Evolutionary conservation across 805 yeast species (phyloP).

Genomic region (Debaryomyces hansenii): DNA sequence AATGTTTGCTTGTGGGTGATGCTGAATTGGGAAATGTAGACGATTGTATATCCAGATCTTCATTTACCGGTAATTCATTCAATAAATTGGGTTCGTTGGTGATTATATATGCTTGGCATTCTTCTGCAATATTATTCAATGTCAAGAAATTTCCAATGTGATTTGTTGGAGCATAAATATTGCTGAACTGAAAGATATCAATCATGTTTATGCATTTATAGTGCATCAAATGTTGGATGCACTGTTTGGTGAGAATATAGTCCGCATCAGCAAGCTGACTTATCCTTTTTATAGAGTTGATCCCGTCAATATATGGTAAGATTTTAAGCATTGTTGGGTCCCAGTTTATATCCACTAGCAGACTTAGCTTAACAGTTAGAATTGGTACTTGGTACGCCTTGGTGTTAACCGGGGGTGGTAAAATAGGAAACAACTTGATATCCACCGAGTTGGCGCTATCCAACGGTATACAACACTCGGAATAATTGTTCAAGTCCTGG

Average conservation of each 20-base stretch:
- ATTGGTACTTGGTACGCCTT: conserved; percentile 87
- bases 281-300: conserved; percentile 77
- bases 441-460: conserved; percentile 89
- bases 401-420: conserved; percentile 76
- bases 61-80: neutral
- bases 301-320: conserved; percentile 82
- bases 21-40: conserved; percentile 6
- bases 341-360: conserved; percentile 87
- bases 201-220: conserved; percentile 80
- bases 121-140: conserved; percentile 64
- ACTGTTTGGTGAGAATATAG: conserved; percentile 72
- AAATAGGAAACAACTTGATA: conserved; percentile 89
- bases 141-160: conserved; percentile 66
- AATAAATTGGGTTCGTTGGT: conserved; percentile 17
- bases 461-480: conserved; percentile 93
- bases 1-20: conserved; percentile 11
- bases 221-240: conserved; percentile 88
- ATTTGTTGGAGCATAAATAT: conserved; percentile 87
- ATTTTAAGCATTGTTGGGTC: conserved; percentile 95
- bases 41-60: conserved; percentile 1
- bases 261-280: conserved; percentile 81
- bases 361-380: conserved; percentile 72
- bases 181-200: conserved; percentile 87
- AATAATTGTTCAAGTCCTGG: conserved; percentile 91
- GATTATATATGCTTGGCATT: conserved; percentile 82